Base-by-base conservation (phyloP, 768 basidiomycete genomes). In the Mrakia gelida region DNA sequence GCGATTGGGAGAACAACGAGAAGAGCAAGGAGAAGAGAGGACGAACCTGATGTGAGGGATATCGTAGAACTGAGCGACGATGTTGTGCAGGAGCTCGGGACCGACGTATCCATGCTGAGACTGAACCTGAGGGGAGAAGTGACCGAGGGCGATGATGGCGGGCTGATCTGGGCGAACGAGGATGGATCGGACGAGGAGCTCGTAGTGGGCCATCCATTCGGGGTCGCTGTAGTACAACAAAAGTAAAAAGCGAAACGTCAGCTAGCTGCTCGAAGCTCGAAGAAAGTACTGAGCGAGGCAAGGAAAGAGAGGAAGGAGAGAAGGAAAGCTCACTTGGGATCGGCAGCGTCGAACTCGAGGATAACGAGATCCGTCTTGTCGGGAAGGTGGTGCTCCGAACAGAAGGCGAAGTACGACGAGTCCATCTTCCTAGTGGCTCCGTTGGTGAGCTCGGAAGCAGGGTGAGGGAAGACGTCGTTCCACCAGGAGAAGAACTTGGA, bases 401-500 rank as follows among this genome's bases (percentile, higher is more conserved):
- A 99, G 86, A 91, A 98, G 13, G 91, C 92, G 86, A 95, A 99
- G 86, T 99, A 99, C 16, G 90, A 91, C 0, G 95, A 94, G 84
- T 92, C 91, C 30, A 95, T 95, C 71, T 91, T 90, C 23, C 94
- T 88, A 79, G 81, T 61, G 5, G 96, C 96, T 52, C 96, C 96
- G 84, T 99, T 99, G 38, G 96, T 99, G 81, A 99, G 89, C 84
- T 98, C 95, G 16, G 95, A 94, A 2, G 95, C 95, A 0, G 96
- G 96, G 84, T 99, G 94, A 0, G 96, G 97, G 86, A 99, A 99
- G n/a, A 98, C 89, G 75, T 87, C 88, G 85, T 95, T 94, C 93
- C 96, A 97, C 96, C 97, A 99, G 72, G 91, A 87, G 87, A 98
- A 98, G 86, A 98, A 93, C 74, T 90, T 89, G n/a, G 92, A 90